Evolutionary conservation across 768 basidiomycete genomes (phyloP).

Genomic region (Megacollybia marginata): DNA sequence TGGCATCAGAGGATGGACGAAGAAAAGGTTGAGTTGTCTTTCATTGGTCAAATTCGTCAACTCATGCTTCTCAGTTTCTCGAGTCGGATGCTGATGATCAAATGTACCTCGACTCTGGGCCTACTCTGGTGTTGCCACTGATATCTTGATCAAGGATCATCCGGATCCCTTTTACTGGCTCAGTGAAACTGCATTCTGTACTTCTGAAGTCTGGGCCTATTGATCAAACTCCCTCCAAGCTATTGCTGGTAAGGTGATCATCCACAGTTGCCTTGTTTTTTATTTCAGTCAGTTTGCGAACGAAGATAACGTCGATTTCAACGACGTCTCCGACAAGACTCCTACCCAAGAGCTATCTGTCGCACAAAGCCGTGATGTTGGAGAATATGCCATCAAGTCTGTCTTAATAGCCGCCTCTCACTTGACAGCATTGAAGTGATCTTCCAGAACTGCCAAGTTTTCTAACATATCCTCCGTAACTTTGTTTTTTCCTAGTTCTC

Average conservation of each 20-base stretch:
- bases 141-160: conserved; percentile 47
- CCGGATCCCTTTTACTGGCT: conserved; percentile 81
- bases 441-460: conserved; percentile 74
- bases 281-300: conserved; percentile 58
- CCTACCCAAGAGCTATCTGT: conserved; percentile 71
- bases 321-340: conserved; percentile 52
- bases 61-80: conserved; percentile 44
- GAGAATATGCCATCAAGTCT: conserved; percentile 81
- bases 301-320: conserved; percentile 74
- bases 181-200: conserved; percentile 76
- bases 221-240: conserved; percentile 67
- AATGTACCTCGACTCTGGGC: conserved; percentile 41
- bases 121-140: conserved; percentile 3
- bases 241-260: conserved; percentile 50
- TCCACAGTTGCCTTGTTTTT: not conserved
- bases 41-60: not conserved
- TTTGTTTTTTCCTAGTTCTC: conserved; percentile 72
- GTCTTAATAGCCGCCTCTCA: not conserved
- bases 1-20: conserved; percentile 79
- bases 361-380: conserved; percentile 65
- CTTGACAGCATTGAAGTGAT: not conserved
- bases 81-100: conserved; percentile 92
- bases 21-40: conserved; percentile 36
- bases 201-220: conserved; percentile 80
- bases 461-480: conserved; percentile 76